phyloP scores from a whole-genome alignment of 331 rosid species.

The Dryas integrifolia region DNA sequence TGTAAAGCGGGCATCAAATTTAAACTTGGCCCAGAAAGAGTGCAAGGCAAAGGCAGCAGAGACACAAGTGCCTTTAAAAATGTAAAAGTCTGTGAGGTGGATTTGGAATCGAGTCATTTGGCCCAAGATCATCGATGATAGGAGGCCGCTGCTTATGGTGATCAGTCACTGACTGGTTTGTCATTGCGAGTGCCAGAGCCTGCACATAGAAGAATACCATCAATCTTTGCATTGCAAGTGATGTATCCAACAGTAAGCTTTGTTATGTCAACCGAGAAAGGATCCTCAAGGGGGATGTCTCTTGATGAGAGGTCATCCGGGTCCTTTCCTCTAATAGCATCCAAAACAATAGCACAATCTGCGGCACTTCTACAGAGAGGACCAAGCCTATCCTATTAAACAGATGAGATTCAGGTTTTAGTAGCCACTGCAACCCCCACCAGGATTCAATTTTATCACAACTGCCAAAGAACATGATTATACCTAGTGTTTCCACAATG shows the following conservation, averaged over 20 bases:
- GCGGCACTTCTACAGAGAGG: slow-evolving; percentile 63
- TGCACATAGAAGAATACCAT: slow-evolving; percentile 8
- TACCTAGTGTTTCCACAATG: slow-evolving; percentile 42
- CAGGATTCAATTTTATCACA: neutral
- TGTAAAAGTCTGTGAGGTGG: slow-evolving; percentile 43
- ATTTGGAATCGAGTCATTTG: slow-evolving; percentile 37
- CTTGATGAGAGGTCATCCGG: slow-evolving; percentile 59
- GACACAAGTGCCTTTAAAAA: neutral
- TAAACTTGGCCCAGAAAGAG: neutral
- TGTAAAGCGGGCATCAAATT: neutral
- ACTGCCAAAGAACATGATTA: slow-evolving; percentile 35
- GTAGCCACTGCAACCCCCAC: slow-evolving; percentile 2
- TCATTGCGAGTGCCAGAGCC: slow-evolving; percentile 78
- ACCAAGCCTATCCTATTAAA: slow-evolving; percentile 67
- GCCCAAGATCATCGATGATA: slow-evolving; percentile 52
- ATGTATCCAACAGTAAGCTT: slow-evolving; percentile 49
- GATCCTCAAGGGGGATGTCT: slow-evolving; percentile 54
- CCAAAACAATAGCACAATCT: slow-evolving; percentile 66
- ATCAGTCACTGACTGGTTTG: slow-evolving; percentile 59
- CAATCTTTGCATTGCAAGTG: neutral
- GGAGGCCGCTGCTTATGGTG: slow-evolving; percentile 71
- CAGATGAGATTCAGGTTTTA: slow-evolving; percentile 24
- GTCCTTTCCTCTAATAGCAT: slow-evolving; percentile 64
- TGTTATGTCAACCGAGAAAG: slow-evolving; percentile 54
- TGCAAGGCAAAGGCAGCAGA: no score